Conservation (phyloP, 2,329 filamentous ascomycete genomes). For the Lasiodiplodia theobromae region DNA sequence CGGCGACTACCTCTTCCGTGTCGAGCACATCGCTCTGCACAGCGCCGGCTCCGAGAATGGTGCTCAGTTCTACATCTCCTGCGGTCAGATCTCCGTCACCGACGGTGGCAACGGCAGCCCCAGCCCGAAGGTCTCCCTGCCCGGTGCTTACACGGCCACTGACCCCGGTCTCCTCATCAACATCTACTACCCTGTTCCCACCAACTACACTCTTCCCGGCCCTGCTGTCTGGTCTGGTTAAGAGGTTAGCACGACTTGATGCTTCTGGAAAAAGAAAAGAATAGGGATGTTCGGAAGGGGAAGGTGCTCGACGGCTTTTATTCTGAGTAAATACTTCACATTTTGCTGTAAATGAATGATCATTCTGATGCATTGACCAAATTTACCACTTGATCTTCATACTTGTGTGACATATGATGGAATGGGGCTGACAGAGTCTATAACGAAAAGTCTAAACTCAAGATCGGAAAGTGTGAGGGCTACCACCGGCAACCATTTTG, state of each 20-base stretch:
- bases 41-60: slow-evolving; percentile 45
- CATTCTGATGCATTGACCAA: not conserved
- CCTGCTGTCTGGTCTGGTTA: slow-evolving; percentile 42
- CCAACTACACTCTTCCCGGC: slow-evolving; percentile 40
- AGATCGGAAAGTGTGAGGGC: not conserved
- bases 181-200: slow-evolving; percentile 38
- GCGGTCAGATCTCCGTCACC: slow-evolving; percentile 54
- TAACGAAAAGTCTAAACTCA: too few species aligned
- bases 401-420: not conserved
- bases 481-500: not conserved
- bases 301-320: not conserved
- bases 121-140: slow-evolving; percentile 50
- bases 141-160: slow-evolving; percentile 47
- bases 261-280: not conserved
- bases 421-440: too few species aligned
- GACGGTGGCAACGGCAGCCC: slow-evolving; percentile 48
- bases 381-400: not conserved
- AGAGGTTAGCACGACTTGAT: not conserved
- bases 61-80: slow-evolving; percentile 56
- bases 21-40: slow-evolving; percentile 58
- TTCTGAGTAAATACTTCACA: slow-evolving; percentile 13
- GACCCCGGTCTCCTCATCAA: slow-evolving; percentile 45
- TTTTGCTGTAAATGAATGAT: not conserved
- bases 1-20: slow-evolving; percentile 55
- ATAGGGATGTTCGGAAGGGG: not conserved